Evolutionary conservation across 176 grass and related monocot genomes (phyloP).

Genomic region (Hsuehochloa calcarea): DNA sequence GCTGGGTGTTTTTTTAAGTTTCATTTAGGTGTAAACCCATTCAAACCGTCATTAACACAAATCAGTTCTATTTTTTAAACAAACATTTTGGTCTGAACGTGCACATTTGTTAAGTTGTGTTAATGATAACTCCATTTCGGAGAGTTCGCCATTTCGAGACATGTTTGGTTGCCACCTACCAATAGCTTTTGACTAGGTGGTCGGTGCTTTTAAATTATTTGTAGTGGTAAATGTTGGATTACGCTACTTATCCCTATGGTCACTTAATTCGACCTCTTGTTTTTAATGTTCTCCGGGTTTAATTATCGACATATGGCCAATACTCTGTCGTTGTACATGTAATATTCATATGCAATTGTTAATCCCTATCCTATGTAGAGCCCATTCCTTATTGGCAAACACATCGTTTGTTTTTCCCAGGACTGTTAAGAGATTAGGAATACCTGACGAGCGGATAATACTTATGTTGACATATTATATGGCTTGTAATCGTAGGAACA

Average conservation of each 20-base stretch:
- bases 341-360: constrained; percentile 4
- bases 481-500: constrained; percentile 92
- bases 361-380: neutral
- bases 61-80: too few relatives aligned
- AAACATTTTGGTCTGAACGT: too few relatives aligned
- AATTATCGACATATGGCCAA: constrained; percentile 99
- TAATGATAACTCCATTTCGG: neutral
- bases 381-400: constrained; percentile 15
- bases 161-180: neutral
- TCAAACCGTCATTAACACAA: too few relatives aligned
- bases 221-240: neutral
- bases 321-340: constrained; percentile 91
- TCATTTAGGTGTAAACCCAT: too few relatives aligned
- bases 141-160: neutral
- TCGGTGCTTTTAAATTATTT: neutral
- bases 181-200: constrained; percentile 2
- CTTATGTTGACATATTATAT: constrained; percentile 88
- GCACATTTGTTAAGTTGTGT: too few relatives aligned
- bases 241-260: neutral
- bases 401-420: constrained; percentile 33
- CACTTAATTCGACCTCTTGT: neutral
- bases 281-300: constrained; percentile 56
- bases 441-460: constrained; percentile 96
- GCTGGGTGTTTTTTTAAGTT: neutral
- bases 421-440: constrained; percentile 90